Conservation (phyloP, 495 filamentous ascomycete species). For the Aspergillus olivimuriae region DNA sequence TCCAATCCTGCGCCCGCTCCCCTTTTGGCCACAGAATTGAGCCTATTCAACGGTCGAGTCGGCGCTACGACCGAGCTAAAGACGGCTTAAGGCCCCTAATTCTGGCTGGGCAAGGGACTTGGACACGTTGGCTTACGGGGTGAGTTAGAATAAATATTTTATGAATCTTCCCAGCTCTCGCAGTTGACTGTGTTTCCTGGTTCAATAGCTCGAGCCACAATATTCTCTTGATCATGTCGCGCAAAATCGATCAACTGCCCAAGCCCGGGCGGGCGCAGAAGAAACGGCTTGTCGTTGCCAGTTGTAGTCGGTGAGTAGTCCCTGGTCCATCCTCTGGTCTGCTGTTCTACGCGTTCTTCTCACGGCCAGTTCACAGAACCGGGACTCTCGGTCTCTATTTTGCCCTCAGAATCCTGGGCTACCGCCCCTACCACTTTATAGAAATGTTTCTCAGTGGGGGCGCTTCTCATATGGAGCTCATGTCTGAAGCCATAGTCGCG, state of each 20-base stretch:
- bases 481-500: slow-evolving; percentile 2
- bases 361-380: background rate
- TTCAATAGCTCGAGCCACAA: no score
- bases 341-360: background rate
- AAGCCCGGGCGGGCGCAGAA: background rate
- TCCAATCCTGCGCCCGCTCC: no score
- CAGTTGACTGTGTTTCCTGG: no score
- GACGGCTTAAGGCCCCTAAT: no score
- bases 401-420: slow-evolving; percentile 1
- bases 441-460: background rate
- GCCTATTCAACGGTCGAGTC: no score
- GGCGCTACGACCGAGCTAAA: no score
- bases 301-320: slow-evolving; percentile 2
- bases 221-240: no score
- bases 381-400: slow-evolving; percentile 1
- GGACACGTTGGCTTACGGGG: no score
- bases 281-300: slow-evolving; percentile 4
- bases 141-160: no score
- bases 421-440: slow-evolving; percentile 4
- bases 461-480: background rate
- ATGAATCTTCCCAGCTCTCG: no score
- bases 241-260: slow-evolving; percentile 4
- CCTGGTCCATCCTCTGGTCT: background rate
- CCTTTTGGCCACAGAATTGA: no score
- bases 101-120: no score